Conservation (phyloP, 129 eudicot species). For the Mikania micrantha region DNA sequence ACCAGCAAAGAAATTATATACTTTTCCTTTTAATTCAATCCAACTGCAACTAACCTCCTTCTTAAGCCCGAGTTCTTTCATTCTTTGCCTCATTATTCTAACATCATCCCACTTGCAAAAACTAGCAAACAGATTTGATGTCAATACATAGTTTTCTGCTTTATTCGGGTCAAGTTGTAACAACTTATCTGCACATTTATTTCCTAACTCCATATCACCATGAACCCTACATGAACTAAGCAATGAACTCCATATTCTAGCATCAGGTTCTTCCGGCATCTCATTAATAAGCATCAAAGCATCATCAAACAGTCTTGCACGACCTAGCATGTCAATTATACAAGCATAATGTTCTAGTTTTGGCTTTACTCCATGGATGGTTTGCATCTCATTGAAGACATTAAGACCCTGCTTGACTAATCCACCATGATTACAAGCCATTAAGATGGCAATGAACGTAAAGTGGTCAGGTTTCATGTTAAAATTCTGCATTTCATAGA, state of each 20-base stretch:
- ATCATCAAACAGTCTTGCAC: conserved; percentile 41
- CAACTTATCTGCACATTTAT: conserved; percentile 29
- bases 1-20: conserved; percentile 41
- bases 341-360: conserved; percentile 65
- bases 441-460: conserved; percentile 46
- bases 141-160: conserved; percentile 47
- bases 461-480: conserved; percentile 47
- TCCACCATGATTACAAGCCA: conserved; percentile 57
- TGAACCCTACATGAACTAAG: conserved; percentile 54
- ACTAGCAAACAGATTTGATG: conserved; percentile 51
- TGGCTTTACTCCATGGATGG: conserved; percentile 36
- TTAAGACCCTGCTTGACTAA: conserved; percentile 43
- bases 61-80: conserved; percentile 41
- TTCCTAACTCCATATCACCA: conserved; percentile 42
- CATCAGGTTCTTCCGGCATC: conserved; percentile 49
- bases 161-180: conserved; percentile 40
- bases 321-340: conserved; percentile 58
- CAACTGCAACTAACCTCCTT: conserved; percentile 54
- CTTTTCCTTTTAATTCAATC: conserved; percentile 52
- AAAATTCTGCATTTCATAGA: conserved; percentile 32
- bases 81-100: conserved; percentile 35
- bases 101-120: conserved; percentile 53
- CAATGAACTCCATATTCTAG: conserved; percentile 54
- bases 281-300: conserved; percentile 39
- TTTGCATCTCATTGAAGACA: conserved; percentile 39